Evolutionary conservation across 768 basidiomycete genomes (phyloP).

Genomic region (Tremella yokohamensis): DNA sequence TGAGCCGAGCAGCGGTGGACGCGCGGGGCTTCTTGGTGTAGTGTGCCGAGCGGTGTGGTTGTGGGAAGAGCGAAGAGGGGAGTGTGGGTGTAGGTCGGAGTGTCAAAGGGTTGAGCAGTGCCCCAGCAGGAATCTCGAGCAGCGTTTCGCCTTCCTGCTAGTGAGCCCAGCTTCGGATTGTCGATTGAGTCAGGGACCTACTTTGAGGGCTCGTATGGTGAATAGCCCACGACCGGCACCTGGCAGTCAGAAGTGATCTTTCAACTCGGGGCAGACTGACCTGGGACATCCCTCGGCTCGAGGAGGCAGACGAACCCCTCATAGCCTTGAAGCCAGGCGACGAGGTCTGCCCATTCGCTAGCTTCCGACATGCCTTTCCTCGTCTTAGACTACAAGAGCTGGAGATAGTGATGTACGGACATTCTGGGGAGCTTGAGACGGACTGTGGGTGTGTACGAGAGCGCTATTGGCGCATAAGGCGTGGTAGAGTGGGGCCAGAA

Average conservation of each 20-base stretch:
- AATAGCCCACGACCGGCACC: conserved; percentile 72
- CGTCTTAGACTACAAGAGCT: neutral
- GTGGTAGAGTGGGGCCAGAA: no score
- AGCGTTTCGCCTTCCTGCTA: conserved; percentile 59
- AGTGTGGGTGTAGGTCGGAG: conserved; percentile 55
- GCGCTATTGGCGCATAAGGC: no score
- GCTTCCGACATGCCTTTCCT: conserved; percentile 6
- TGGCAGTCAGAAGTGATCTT: conserved; percentile 30
- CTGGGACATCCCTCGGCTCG: conserved; percentile 57
- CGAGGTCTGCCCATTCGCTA: conserved; percentile 55
- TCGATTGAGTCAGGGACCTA: conserved; percentile 32
- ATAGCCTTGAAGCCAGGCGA: conserved; percentile 61
- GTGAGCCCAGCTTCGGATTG: neutral
- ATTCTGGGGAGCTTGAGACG: neutral
- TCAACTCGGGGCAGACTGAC: conserved; percentile 52
- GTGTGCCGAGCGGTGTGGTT: neutral
- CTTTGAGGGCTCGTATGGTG: conserved; percentile 54
- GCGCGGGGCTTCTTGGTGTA: neutral
- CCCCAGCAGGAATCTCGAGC: conserved; percentile 66
- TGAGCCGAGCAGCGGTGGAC: conserved; percentile 4
- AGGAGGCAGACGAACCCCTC: conserved; percentile 51
- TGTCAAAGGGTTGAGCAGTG: conserved; percentile 70
- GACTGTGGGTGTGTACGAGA: no score
- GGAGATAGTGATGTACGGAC: neutral
- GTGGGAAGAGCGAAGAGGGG: conserved; percentile 28